Conservation (phyloP, 2,329 filamentous ascomycete genomes). For the Cercospora nicotianae region DNA sequence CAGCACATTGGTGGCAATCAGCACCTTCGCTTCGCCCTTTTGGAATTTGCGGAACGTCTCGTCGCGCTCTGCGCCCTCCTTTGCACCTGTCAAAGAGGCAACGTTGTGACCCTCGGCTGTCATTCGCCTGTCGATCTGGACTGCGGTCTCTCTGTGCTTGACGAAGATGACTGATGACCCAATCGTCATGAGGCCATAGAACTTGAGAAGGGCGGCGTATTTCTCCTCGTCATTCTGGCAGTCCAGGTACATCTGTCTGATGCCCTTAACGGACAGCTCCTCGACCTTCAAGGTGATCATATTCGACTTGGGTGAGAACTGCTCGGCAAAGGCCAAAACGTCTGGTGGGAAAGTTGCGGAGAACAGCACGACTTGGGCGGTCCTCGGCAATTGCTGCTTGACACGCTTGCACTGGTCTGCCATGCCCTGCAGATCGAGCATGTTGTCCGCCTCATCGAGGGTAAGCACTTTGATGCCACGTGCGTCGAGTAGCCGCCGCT, state of each 20-base stretch:
- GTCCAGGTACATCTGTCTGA: conserved; percentile 97
- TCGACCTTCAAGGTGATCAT: conserved; percentile 83
- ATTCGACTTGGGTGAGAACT: conserved; percentile 84
- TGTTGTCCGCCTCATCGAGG: conserved; percentile 96
- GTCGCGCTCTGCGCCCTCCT: conserved; percentile 82
- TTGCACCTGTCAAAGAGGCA: conserved; percentile 81
- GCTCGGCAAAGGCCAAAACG: conserved; percentile 78
- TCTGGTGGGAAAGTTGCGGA: conserved; percentile 90
- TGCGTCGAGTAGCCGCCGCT: conserved; percentile 70
- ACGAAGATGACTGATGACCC: conserved; percentile 98
- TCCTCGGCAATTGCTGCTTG: conserved; percentile 70
- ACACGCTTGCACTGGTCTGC: conserved; percentile 93
- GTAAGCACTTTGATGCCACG: conserved; percentile 77
- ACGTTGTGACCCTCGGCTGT: conserved; percentile 86
- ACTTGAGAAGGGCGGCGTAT: conserved; percentile 82
- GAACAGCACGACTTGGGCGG: conserved; percentile 87
- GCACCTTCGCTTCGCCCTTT: conserved; percentile 82
- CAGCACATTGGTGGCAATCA: conserved; percentile 96
- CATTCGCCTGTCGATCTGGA: conserved; percentile 84
- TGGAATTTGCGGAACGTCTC: conserved; percentile 83
- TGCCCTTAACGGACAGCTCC: conserved; percentile 93
- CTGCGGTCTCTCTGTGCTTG: conserved; percentile 85
- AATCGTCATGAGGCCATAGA: conserved; percentile 95
- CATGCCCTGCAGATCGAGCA: conserved; percentile 92
- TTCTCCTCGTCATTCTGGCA: conserved; percentile 80